phyloP scores from a whole-genome alignment of 108 stramenopile species.

The Mayamaea pseudoterrestris region DNA sequence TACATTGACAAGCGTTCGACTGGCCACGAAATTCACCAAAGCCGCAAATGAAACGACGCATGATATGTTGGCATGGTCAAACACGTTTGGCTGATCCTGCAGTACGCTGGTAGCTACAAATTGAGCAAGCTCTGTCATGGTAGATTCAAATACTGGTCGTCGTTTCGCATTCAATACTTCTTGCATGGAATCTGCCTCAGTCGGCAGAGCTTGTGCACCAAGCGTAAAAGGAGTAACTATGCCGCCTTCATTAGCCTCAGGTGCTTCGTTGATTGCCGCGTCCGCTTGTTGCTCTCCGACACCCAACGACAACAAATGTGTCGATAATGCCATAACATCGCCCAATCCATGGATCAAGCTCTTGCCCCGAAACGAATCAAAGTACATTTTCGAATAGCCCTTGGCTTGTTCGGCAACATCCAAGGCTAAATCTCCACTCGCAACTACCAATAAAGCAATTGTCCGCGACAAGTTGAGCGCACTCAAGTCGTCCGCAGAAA shows the following conservation, averaged over 20 bases:
- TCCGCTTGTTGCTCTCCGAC: slow-evolving; percentile 32
- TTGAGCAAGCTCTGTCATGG: not conserved
- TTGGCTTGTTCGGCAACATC: slow-evolving; percentile 47
- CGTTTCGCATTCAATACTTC: too few relatives aligned
- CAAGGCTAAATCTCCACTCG: slow-evolving; percentile 34
- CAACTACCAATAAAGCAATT: slow-evolving; percentile 40
- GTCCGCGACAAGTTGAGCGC: slow-evolving; percentile 35
- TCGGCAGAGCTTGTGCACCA: too few relatives aligned
- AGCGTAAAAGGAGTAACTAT: too few relatives aligned
- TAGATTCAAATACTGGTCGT: slow-evolving; percentile 7
- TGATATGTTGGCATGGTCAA: not conserved
- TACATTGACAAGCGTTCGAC: slow-evolving; percentile 13
- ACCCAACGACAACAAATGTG: slow-evolving; percentile 28
- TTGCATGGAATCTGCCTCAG: too few relatives aligned
- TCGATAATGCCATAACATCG: slow-evolving; percentile 21
- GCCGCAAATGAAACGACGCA: slow-evolving; percentile 17
- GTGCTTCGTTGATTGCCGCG: too few relatives aligned
- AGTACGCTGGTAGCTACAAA: not conserved
- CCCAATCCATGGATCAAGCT: slow-evolving; percentile 20
- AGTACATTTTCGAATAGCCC: slow-evolving; percentile 44
- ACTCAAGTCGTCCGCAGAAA: too few relatives aligned
- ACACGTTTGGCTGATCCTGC: not conserved
- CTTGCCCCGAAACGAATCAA: slow-evolving; percentile 35
- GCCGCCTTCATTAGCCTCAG: too few relatives aligned
- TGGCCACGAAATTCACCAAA: slow-evolving; percentile 19